Conservation (phyloP, 75 land plant genomes). For the Isoetes taiwanensis region DNA sequence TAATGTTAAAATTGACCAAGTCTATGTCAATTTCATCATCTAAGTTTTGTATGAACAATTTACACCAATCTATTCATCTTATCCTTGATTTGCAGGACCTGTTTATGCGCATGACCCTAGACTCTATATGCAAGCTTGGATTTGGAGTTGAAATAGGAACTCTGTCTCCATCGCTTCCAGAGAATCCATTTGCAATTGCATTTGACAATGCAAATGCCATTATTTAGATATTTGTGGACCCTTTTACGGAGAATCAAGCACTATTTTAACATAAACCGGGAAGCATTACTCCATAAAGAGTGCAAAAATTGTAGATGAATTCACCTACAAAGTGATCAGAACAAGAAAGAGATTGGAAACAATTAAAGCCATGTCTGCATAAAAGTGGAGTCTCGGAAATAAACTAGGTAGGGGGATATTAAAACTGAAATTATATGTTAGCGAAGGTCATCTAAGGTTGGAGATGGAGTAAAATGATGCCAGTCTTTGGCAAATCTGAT, state of each 20-base stretch:
- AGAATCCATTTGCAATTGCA: conserved; percentile 13
- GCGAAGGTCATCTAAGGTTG: no score
- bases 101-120: conserved; percentile 5
- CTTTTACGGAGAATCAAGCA: conserved; percentile 39
- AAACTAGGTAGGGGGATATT: no score
- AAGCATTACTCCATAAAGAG: conserved; percentile 26
- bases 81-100: background rate
- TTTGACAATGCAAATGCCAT: conserved; percentile 16
- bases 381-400: no score
- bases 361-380: no score
- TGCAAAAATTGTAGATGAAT: conserved; percentile 30
- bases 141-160: conserved; percentile 5
- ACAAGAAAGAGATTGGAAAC: no score
- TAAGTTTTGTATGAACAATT: no score
- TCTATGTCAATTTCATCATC: no score
- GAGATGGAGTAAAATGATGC: no score
- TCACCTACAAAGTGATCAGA: conserved; percentile 32
- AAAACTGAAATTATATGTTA: no score
- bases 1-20: no score
- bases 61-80: no score
- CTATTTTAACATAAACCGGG: conserved; percentile 39
- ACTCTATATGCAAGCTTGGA: conserved; percentile 4
- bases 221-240: conserved; percentile 31
- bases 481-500: no score
- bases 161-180: conserved; percentile 13